phyloP scores from a whole-genome alignment of 225 moss, liverwort and hornwort species.

The Polytrichum formosum region DNA sequence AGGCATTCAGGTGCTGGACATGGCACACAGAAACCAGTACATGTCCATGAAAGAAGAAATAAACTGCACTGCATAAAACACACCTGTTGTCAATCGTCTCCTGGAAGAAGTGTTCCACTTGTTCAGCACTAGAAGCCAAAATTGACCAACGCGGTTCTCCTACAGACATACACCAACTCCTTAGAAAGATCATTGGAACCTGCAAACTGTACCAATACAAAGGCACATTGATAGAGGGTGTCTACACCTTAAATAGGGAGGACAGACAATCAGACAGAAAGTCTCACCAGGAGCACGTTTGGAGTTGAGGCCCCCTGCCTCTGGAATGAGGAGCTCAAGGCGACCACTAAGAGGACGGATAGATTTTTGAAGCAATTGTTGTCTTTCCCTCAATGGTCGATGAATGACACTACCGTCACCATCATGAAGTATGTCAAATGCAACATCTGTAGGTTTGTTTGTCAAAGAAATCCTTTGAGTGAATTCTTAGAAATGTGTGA shows the following conservation, averaged over 20 bases:
- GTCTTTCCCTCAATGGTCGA: constrained; percentile 76
- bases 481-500: background rate
- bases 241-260: too few species aligned
- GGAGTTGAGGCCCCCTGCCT: constrained; percentile 32
- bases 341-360: constrained; percentile 68
- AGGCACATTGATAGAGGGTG: too few species aligned
- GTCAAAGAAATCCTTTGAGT: constrained; percentile 30
- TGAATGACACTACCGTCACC: constrained; percentile 86
- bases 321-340: constrained; percentile 73
- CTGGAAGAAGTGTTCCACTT: constrained; percentile 71
- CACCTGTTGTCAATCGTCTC: constrained; percentile 80
- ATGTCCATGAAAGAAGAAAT: too few species aligned
- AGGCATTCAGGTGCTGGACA: too few species aligned
- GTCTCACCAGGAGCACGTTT: constrained; percentile 37
- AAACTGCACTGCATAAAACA: background rate
- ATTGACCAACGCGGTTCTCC: constrained; percentile 72
- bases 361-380: constrained; percentile 62
- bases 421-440: constrained; percentile 79
- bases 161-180: constrained; percentile 14
- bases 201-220: background rate
- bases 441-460: constrained; percentile 62
- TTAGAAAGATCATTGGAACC: background rate
- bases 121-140: constrained; percentile 58
- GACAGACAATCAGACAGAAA: too few species aligned
- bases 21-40: too few species aligned